These are phyloP conservation scores for Ceriops tagal DNA, from an alignment of 345 rosid species.

Conservation along the genomic window DNA sequence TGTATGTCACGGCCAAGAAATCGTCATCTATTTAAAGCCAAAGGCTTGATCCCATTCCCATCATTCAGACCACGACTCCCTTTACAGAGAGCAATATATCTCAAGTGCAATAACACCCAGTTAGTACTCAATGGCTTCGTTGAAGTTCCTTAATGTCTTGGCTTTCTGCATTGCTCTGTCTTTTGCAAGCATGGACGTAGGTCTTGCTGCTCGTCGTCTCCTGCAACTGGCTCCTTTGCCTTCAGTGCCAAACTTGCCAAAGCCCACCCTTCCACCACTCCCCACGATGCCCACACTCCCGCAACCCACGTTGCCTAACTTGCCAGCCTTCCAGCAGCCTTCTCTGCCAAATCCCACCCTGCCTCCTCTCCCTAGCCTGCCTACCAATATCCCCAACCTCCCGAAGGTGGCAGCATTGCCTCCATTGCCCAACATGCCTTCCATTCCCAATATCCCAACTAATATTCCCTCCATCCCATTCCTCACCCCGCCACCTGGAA, in stretches of 20 bases:
- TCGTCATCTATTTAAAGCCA: too few relatives aligned
- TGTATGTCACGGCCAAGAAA: too few relatives aligned
- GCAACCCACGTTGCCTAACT: neutral
- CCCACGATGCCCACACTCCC: neutral
- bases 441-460: conserved; percentile 4
- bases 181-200: neutral
- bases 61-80: too few relatives aligned
- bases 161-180: too few relatives aligned
- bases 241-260: neutral
- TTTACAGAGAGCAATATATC: too few relatives aligned
- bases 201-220: neutral
- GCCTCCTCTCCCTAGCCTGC: neutral
- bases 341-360: neutral
- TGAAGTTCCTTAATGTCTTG: too few relatives aligned
- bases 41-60: too few relatives aligned
- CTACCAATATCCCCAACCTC: neutral
- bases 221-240: neutral
- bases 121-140: too few relatives aligned
- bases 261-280: neutral
- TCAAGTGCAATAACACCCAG: too few relatives aligned
- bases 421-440: conserved; percentile 22
- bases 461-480: conserved; percentile 17
- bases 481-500: conserved; percentile 19
- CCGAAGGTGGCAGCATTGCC: conserved; percentile 11
- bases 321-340: neutral